A percentile compares a stretch with the other conserved stretches of the same genome.
These are phyloP conservation scores for Arachnomyces sp. DNA, from an alignment of 2,329 filamentous ascomycete species.

Conservation along the genomic window DNA sequence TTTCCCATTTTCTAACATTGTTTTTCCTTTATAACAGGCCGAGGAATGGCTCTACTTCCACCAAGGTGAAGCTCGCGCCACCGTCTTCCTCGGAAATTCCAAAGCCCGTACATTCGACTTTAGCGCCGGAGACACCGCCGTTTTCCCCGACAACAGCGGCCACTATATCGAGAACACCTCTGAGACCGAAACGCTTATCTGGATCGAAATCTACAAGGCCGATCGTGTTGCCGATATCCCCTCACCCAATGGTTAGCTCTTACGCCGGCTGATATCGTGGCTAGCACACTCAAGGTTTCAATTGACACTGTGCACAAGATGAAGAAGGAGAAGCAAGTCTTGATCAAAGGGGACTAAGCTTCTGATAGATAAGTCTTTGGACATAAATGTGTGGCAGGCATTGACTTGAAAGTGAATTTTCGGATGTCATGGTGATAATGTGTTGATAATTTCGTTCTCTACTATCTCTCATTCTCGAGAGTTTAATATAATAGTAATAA, in stretches of 20 bases:
- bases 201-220: conserved; percentile 63
- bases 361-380: too few species aligned
- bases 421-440: too few species aligned
- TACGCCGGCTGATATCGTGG: conserved; percentile 57
- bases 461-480: too few species aligned
- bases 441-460: too few species aligned
- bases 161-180: conserved; percentile 66
- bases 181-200: conserved; percentile 55
- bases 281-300: conserved; percentile 52
- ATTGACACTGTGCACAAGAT: conserved; percentile 49
- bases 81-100: conserved; percentile 56
- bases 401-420: too few species aligned
- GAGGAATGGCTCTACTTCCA: conserved; percentile 69
- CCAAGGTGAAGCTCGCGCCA: conserved; percentile 53
- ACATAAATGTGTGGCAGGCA: too few species aligned
- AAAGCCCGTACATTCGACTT: conserved; percentile 62
- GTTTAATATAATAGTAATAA: too few species aligned
- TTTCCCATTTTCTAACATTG: background rate
- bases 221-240: conserved; percentile 61
- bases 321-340: conserved; percentile 58
- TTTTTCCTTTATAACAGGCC: conserved; percentile 39
- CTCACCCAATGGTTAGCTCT: conserved; percentile 63
- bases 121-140: conserved; percentile 58
- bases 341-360: conserved; percentile 29
- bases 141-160: conserved; percentile 56